These are phyloP conservation scores for Aspergillus novofumigatus DNA, from an alignment of 2,329 filamentous ascomycete genomes.

Conservation along the genomic window DNA sequence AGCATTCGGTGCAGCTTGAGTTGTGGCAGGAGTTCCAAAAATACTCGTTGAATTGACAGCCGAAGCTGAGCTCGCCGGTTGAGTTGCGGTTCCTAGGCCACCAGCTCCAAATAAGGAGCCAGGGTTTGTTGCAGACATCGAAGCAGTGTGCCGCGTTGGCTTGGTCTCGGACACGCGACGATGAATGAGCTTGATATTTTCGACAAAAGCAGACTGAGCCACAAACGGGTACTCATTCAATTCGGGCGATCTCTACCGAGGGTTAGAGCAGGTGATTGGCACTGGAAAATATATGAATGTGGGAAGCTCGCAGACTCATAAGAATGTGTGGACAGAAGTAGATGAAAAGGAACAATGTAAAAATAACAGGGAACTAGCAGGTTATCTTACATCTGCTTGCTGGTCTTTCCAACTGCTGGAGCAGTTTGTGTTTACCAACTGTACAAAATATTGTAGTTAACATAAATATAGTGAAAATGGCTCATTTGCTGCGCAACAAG, in stretches of 20 bases:
- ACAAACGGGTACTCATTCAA: neutral
- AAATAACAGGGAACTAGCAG: too few species aligned
- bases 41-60: slow-evolving; percentile 23
- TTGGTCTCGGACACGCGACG: neutral
- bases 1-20: slow-evolving; percentile 20
- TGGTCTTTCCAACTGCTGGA: neutral
- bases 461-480: neutral
- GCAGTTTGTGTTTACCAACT: neutral
- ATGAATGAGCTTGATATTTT: neutral
- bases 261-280: neutral
- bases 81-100: slow-evolving; percentile 21
- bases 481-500: slow-evolving; percentile 5
- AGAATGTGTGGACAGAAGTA: neutral
- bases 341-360: too few species aligned
- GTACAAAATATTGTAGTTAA: neutral
- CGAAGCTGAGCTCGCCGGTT: slow-evolving; percentile 25
- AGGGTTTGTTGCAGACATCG: slow-evolving; percentile 19
- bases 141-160: neutral
- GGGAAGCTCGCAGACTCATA: neutral
- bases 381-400: neutral
- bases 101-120: slow-evolving; percentile 28
- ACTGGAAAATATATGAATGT: neutral
- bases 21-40: slow-evolving; percentile 21
- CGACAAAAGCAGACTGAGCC: neutral
- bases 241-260: neutral